Percentiles rank a stretch among this genome's conserved stretches.
Evolutionary conservation across 179 eudicot species (phyloP).

Genomic region (Beta macrorhiza): DNA sequence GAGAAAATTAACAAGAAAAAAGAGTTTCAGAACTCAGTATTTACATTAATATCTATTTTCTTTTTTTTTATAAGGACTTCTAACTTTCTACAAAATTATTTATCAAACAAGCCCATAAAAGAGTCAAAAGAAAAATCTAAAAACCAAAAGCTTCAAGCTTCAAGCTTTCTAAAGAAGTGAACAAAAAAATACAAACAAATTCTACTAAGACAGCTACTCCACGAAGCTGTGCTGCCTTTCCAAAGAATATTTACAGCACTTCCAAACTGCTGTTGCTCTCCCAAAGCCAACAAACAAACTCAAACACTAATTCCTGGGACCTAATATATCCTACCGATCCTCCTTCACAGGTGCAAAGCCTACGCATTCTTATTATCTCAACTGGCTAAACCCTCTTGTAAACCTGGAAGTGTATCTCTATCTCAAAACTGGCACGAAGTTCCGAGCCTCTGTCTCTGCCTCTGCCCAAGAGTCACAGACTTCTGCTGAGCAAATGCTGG

Average conservation of each 20-base stretch:
- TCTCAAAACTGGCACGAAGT: constrained; percentile 89
- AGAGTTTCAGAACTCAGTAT: constrained; percentile 22
- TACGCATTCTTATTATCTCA: constrained; percentile 24
- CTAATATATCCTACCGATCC: constrained; percentile 19
- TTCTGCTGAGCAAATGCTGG: constrained; percentile 62
- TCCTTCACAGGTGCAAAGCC: constrained; percentile 27
- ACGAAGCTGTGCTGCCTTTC: constrained; percentile 31
- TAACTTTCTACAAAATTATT: constrained; percentile 49
- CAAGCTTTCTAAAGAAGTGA: constrained; percentile 15
- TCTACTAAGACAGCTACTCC: constrained; percentile 36
- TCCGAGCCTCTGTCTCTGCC: constrained; percentile 71
- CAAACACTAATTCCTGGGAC: constrained; percentile 17
- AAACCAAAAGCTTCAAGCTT: constrained; percentile 20
- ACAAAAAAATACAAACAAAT: constrained; percentile 36
- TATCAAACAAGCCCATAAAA: constrained; percentile 47
- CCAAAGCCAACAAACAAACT: constrained; percentile 15
- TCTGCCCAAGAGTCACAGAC: constrained; percentile 51
- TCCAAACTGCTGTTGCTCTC: constrained; percentile 25
- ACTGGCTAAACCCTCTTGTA: constrained; percentile 4
- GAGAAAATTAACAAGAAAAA: constrained; percentile 15
- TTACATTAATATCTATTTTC: constrained; percentile 21
- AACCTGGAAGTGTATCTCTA: constrained; percentile 19
- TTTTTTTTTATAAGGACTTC: constrained; percentile 20
- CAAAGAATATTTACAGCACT: constrained; percentile 61
- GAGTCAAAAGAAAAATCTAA: constrained; percentile 27